Conservation (phyloP, 345 rosid genomes). For the Salix koriyanagi region DNA sequence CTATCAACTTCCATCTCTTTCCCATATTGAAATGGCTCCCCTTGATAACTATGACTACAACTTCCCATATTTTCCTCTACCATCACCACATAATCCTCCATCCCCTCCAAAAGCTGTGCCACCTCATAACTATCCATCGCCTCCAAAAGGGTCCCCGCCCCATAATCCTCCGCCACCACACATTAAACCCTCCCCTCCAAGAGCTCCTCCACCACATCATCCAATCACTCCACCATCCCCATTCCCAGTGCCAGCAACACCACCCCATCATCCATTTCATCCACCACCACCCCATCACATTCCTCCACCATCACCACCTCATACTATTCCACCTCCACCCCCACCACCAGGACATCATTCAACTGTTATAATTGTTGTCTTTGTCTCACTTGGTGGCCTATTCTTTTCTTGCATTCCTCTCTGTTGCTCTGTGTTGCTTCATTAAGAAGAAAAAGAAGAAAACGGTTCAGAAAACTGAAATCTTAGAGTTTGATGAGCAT, state of each 20-base stretch:
- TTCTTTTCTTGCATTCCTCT: slow-evolving; percentile 57
- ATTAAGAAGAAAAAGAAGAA: slow-evolving; percentile 46
- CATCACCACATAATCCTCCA: slow-evolving; percentile 29
- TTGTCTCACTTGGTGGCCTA: slow-evolving; percentile 58
- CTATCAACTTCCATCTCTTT: slow-evolving; percentile 6
- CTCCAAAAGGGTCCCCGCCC: slow-evolving; percentile 15
- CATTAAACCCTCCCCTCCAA: slow-evolving; percentile 14
- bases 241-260: slow-evolving; percentile 1
- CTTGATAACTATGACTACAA: slow-evolving; percentile 6
- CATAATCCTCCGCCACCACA: slow-evolving; percentile 13
- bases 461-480: slow-evolving; percentile 32
- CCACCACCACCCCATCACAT: slow-evolving; percentile 23
- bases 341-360: slow-evolving; percentile 50
- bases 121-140: not conserved
- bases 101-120: not conserved
- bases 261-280: slow-evolving; percentile 14
- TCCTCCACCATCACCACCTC: slow-evolving; percentile 34
- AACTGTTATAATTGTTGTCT: slow-evolving; percentile 45
- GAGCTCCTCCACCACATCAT: slow-evolving; percentile 19
- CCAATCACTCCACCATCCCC: not conserved
- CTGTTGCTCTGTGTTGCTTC: slow-evolving; percentile 56
- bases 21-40: slow-evolving; percentile 21
- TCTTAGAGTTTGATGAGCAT: slow-evolving; percentile 42
- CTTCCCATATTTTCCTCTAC: slow-evolving; percentile 35
- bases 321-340: slow-evolving; percentile 30